Conservation (phyloP, 108 stramenopile genomes). For the Hondaea fermentalgiana region DNA sequence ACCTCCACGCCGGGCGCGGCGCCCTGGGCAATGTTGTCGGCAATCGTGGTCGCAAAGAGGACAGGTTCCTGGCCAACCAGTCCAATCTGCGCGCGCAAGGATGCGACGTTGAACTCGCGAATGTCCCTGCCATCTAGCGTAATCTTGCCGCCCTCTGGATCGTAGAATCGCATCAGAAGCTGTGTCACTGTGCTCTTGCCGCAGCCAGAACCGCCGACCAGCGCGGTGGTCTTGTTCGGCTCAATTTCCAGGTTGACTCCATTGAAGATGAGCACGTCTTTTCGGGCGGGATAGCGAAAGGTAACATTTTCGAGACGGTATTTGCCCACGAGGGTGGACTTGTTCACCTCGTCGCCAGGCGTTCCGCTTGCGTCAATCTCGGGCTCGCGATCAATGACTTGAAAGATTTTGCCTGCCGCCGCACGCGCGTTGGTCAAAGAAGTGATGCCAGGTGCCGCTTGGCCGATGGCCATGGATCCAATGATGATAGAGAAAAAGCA, state of each 20-base stretch:
- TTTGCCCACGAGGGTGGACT: constrained; percentile 34
- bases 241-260: constrained; percentile 58
- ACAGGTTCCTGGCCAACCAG: constrained; percentile 84
- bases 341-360: background rate
- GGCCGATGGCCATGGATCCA: constrained; percentile 11
- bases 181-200: constrained; percentile 79
- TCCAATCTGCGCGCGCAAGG: constrained; percentile 68
- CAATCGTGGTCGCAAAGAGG: constrained; percentile 76
- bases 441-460: constrained; percentile 4
- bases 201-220: constrained; percentile 76
- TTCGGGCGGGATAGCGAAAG: constrained; percentile 84
- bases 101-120: constrained; percentile 61
- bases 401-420: background rate
- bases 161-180: constrained; percentile 86
- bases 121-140: constrained; percentile 75
- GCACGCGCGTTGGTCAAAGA: background rate
- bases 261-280: constrained; percentile 59
- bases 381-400: background rate
- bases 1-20: constrained; percentile 3
- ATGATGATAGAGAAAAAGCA: constrained; percentile 24
- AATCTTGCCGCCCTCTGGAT: constrained; percentile 60
- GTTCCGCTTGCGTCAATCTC: background rate
- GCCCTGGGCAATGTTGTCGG: constrained; percentile 80
- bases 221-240: constrained; percentile 72
- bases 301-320: constrained; percentile 58